Conservation (phyloP, 768 basidiomycete genomes). For the Lyophyllum shimeji region DNA sequence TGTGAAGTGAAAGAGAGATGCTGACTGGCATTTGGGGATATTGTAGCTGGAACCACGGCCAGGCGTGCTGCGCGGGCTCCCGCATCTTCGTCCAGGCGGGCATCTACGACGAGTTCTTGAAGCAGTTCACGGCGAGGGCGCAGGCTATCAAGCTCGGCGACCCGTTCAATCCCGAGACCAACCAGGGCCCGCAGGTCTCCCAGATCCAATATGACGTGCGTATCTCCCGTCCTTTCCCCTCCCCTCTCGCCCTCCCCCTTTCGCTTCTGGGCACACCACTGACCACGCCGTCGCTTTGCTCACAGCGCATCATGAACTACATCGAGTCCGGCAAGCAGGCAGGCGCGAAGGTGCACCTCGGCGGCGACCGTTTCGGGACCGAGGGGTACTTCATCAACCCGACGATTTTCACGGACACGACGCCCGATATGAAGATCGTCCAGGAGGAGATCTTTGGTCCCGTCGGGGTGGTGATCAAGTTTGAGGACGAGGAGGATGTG, state of each 20-base stretch:
- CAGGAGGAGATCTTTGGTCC: conserved; percentile 75
- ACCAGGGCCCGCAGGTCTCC: conserved; percentile 82
- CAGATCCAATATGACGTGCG: conserved; percentile 71
- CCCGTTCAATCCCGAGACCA: conserved; percentile 58
- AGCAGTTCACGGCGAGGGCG: conserved; percentile 56
- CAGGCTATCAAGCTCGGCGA: conserved; percentile 63
- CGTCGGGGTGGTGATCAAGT: conserved; percentile 67
- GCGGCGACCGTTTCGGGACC: conserved; percentile 50
- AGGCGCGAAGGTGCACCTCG: conserved; percentile 62
- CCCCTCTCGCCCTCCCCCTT: background rate
- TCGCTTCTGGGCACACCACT: too few species aligned
- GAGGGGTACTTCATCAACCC: conserved; percentile 64
- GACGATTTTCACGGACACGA: conserved; percentile 66
- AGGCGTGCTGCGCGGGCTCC: conserved; percentile 84
- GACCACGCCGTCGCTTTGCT: too few species aligned
- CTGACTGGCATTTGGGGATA: background rate
- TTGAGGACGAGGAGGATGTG: conserved; percentile 56
- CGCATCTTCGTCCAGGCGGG: conserved; percentile 81
- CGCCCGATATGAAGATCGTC: conserved; percentile 66
- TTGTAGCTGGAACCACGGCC: conserved; percentile 67
- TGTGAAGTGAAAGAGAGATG: too few species aligned
- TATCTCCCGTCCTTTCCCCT: background rate
- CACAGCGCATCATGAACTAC: conserved; percentile 66
- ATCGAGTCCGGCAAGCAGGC: conserved; percentile 51
- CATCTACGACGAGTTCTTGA: conserved; percentile 81